Evolutionary conservation across 225 moss, liverwort and hornwort species (phyloP).

Genomic region (Bryoerythrophyllum caledonicum): DNA sequence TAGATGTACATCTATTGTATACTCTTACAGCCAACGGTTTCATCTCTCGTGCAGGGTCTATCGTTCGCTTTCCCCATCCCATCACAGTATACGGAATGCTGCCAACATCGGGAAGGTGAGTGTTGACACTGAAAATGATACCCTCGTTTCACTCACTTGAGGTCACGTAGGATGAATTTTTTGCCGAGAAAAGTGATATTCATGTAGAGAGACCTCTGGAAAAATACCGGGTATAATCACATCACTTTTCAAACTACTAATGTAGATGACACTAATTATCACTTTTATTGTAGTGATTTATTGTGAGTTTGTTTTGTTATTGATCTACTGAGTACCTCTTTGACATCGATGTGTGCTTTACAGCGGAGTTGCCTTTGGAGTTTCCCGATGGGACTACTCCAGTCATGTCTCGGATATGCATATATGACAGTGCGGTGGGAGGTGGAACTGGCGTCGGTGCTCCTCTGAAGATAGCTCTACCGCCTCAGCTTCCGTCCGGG

Average conservation of each 20-base stretch:
- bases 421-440: conserved; percentile 86
- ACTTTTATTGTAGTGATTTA: not conserved
- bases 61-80: conserved; percentile 98
- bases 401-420: conserved; percentile 97
- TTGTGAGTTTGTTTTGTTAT: conserved; percentile 21
- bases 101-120: conserved; percentile 89
- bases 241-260: no score
- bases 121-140: not conserved
- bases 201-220: no score
- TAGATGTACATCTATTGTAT: not conserved
- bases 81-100: conserved; percentile 92
- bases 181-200: no score
- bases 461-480: conserved; percentile 84
- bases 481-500: conserved; percentile 77
- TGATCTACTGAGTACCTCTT: conserved; percentile 5
- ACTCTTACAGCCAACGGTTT: conserved; percentile 11
- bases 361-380: conserved; percentile 99
- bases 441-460: conserved; percentile 81
- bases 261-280: no score
- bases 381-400: conserved; percentile 99
- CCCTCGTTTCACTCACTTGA: no score
- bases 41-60: conserved; percentile 63
- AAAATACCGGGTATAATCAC: no score
- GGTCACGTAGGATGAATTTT: no score
- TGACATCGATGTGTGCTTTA: conserved; percentile 31